A percentile compares a stretch with the other conserved stretches of the same genome.
Evolutionary conservation across 2,329 filamentous ascomycete species (phyloP).

Genomic region (Metarhizium humberi): DNA sequence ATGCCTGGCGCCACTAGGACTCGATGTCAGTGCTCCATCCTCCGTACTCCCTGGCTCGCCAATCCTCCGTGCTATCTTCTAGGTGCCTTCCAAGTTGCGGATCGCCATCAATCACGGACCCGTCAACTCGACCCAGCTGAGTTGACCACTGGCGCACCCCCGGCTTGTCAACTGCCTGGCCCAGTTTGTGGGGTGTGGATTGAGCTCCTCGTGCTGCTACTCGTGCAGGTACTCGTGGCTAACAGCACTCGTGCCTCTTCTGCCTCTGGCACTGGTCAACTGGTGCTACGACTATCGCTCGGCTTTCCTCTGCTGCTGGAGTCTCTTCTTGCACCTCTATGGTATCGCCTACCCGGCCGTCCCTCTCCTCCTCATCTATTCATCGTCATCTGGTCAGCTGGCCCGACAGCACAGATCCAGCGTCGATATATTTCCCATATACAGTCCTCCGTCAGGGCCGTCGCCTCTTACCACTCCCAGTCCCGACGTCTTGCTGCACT

Average conservation of each 20-base stretch:
- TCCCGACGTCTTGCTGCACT: background rate
- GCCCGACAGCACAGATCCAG: background rate
- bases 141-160: too few species aligned
- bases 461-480: background rate
- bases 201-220: background rate
- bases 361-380: background rate
- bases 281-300: background rate
- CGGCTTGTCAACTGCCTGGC: constrained; percentile 6
- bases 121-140: too few species aligned
- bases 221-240: background rate
- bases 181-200: background rate
- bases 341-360: background rate
- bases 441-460: background rate
- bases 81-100: background rate
- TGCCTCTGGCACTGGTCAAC: background rate
- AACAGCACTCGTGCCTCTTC: background rate
- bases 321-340: background rate
- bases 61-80: background rate
- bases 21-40: too few species aligned
- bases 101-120: background rate
- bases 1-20: too few species aligned
- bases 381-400: background rate
- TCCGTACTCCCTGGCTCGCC: background rate
- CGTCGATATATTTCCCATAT: background rate
- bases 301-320: background rate